Conservation (phyloP, 331 rosid species). For the Prunus yedoensis region DNA sequence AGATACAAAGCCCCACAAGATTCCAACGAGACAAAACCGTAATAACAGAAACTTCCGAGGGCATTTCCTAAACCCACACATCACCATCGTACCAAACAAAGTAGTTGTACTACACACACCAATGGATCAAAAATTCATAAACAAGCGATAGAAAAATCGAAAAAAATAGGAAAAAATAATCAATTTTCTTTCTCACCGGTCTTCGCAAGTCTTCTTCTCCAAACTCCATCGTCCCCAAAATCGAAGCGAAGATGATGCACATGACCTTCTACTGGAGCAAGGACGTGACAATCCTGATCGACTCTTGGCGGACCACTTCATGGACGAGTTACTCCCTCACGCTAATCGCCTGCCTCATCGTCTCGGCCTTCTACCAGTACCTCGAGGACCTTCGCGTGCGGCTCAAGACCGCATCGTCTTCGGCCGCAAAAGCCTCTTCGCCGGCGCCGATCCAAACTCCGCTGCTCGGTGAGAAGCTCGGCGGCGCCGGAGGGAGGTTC, state of each 20-base stretch:
- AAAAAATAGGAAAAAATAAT: not conserved
- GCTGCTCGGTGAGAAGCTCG: slow-evolving; percentile 36
- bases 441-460: slow-evolving; percentile 51
- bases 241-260: slow-evolving; percentile 79
- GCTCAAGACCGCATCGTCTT: slow-evolving; percentile 36
- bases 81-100: not conserved
- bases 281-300: slow-evolving; percentile 59
- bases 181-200: not conserved
- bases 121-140: not conserved
- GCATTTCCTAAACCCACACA: not conserved
- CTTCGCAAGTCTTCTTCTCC: not conserved
- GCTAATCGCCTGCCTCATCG: slow-evolving; percentile 67
- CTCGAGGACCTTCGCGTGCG: slow-evolving; percentile 71
- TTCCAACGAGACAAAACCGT: not conserved
- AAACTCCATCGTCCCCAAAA: not conserved
- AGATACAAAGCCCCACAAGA: not conserved
- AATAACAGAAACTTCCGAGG: not conserved
- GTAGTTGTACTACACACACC: slow-evolving; percentile 1
- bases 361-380: slow-evolving; percentile 69
- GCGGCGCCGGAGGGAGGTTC: slow-evolving; percentile 36
- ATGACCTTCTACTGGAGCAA: slow-evolving; percentile 97
- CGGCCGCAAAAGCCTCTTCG: slow-evolving; percentile 29
- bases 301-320: slow-evolving; percentile 68
- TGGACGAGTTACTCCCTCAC: slow-evolving; percentile 59
- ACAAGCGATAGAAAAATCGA: not conserved